A percentile compares a stretch with the other conserved stretches of the same genome.
These are phyloP conservation scores for Yarrowia sp. DNA, from an alignment of 805 yeast genomes.

Conservation along the genomic window DNA sequence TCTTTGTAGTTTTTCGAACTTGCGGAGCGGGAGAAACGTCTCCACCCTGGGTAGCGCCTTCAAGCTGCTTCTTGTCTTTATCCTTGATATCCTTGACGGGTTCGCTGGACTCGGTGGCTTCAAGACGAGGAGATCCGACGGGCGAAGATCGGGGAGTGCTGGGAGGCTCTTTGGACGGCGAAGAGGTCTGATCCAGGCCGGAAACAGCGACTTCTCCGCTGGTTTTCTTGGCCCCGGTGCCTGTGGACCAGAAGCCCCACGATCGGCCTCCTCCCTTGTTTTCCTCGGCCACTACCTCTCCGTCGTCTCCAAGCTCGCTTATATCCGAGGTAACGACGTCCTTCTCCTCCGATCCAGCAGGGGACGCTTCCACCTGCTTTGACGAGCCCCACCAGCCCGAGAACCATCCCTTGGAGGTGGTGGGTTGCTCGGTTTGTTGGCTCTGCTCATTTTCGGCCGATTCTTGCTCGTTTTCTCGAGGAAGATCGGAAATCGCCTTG, in stretches of 20 bases:
- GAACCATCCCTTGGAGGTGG: constrained; percentile 18
- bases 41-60: constrained; percentile 19
- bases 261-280: constrained; percentile 41
- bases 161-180: constrained; percentile 47
- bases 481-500: constrained; percentile 6
- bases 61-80: constrained; percentile 36
- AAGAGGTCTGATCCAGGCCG: constrained; percentile 44
- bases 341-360: constrained; percentile 26
- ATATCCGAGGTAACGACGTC: constrained; percentile 5
- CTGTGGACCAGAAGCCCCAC: constrained; percentile 51
- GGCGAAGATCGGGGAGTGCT: constrained; percentile 42
- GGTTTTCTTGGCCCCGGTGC: constrained; percentile 34
- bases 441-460: too few relatives aligned
- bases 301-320: constrained; percentile 7
- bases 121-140: constrained; percentile 32
- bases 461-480: too few relatives aligned
- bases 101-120: constrained; percentile 35
- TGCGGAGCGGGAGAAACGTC: constrained; percentile 12
- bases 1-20: constrained; percentile 4
- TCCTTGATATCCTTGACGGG: constrained; percentile 30
- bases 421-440: too few relatives aligned
- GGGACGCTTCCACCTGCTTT: constrained; percentile 14
- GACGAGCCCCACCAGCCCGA: constrained; percentile 31
- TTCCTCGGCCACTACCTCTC: constrained; percentile 33
- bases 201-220: constrained; percentile 48